Evolutionary conservation across 768 basidiomycete genomes (phyloP).

Genomic region (Cubamyces sp.): DNA sequence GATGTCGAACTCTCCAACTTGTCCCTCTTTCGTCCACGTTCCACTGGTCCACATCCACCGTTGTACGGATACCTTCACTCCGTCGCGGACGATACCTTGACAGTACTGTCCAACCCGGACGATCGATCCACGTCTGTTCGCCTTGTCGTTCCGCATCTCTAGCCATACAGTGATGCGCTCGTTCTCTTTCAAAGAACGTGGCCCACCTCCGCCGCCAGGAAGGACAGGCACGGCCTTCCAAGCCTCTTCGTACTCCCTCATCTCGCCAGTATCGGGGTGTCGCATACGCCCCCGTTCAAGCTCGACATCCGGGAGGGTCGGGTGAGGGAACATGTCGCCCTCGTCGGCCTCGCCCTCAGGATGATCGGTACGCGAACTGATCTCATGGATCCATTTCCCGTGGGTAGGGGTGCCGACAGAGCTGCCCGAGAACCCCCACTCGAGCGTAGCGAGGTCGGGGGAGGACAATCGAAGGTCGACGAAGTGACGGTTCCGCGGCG

Average conservation of each 20-base stretch:
- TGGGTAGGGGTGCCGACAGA: constrained; percentile 18
- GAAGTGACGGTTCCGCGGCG: constrained; percentile 14
- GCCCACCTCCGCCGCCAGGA: not conserved
- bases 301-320: constrained; percentile 14
- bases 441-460: constrained; percentile 4
- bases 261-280: constrained; percentile 15
- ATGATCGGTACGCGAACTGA: constrained; percentile 21
- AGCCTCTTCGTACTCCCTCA: constrained; percentile 24
- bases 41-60: constrained; percentile 18
- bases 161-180: constrained; percentile 2
- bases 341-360: constrained; percentile 23
- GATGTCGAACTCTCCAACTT: constrained; percentile 1
- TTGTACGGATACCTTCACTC: constrained; percentile 3
- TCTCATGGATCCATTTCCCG: constrained; percentile 25
- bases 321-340: constrained; percentile 21
- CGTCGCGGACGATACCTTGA: constrained; percentile 20
- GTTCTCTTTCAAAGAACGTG: not conserved
- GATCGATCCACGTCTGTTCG: constrained; percentile 1
- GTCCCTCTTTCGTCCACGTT: constrained; percentile 4
- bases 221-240: constrained; percentile 15
- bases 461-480: constrained; percentile 23
- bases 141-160: not conserved
- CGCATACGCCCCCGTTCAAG: constrained; percentile 22
- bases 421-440: constrained; percentile 21
- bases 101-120: constrained; percentile 18